These are phyloP conservation scores for Fagopyrum tataricum DNA, from an alignment of 148 eudicot species.

Conservation along the genomic window DNA sequence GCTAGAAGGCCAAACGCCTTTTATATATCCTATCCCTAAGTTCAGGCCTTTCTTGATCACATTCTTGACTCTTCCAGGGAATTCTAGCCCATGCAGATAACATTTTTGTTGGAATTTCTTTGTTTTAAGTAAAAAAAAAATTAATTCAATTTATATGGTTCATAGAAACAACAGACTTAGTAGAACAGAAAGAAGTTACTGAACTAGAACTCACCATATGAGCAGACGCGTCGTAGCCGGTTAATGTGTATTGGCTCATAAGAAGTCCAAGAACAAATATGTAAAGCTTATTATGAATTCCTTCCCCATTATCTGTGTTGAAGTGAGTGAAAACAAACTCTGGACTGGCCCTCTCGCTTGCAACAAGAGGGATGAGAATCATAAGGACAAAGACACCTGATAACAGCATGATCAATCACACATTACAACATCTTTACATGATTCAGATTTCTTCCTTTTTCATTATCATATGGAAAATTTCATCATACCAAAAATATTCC, in stretches of 20 bases:
- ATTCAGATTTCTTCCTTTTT: neutral
- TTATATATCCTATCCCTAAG: too few species aligned
- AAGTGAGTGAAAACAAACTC: slow-evolving; percentile 88
- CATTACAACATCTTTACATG: neutral
- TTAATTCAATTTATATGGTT: neutral
- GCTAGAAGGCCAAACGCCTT: too few species aligned
- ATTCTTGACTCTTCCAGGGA: too few species aligned
- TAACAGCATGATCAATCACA: neutral
- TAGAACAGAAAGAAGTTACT: slow-evolving; percentile 3
- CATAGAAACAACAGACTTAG: neutral
- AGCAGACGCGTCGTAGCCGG: slow-evolving; percentile 97
- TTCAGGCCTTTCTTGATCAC: too few species aligned
- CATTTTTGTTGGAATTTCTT: too few species aligned
- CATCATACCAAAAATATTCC: slow-evolving; percentile 68
- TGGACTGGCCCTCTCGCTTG: slow-evolving; percentile 68
- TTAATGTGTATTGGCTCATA: slow-evolving; percentile 90
- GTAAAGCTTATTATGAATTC: slow-evolving; percentile 55
- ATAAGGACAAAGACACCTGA: slow-evolving; percentile 91
- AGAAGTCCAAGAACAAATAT: slow-evolving; percentile 85
- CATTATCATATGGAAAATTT: neutral
- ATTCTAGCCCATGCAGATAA: too few species aligned
- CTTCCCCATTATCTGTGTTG: slow-evolving; percentile 68
- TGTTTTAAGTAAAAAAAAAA: too few species aligned
- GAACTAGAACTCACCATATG: slow-evolving; percentile 58
- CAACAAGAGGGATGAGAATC: slow-evolving; percentile 76